phyloP scores from a whole-genome alignment of 2,329 filamentous ascomycete genomes.

The Beauveria pseudobassiana region DNA sequence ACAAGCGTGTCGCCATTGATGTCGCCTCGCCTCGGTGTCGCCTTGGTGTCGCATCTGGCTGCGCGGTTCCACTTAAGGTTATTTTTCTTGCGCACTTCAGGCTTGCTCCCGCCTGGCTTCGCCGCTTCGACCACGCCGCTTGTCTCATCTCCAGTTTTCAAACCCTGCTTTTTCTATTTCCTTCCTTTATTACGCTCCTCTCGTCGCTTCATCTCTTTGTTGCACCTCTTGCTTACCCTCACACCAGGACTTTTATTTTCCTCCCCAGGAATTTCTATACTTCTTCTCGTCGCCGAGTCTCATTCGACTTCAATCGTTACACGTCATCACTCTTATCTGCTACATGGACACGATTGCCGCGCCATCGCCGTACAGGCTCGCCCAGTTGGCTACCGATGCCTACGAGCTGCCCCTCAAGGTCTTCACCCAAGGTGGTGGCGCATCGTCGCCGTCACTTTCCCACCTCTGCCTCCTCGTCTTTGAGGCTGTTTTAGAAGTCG shows the following conservation, averaged over 20 bases:
- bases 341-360: constrained; percentile 34
- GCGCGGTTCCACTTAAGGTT: constrained; percentile 9
- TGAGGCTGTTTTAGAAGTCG: constrained; percentile 88
- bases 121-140: neutral
- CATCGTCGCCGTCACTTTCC: constrained; percentile 56
- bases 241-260: neutral
- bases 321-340: neutral
- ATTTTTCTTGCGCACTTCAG: constrained; percentile 8
- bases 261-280: neutral
- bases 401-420: constrained; percentile 36
- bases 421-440: constrained; percentile 34
- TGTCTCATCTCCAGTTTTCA: constrained; percentile 1
- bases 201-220: neutral
- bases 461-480: constrained; percentile 79
- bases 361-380: constrained; percentile 39
- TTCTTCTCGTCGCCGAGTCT: neutral
- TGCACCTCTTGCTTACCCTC: neutral
- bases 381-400: constrained; percentile 28
- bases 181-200: neutral
- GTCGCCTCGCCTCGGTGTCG: constrained; percentile 2
- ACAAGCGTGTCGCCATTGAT: neutral
- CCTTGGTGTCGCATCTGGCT: constrained; percentile 5
- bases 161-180: neutral
- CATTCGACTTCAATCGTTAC: neutral
- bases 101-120: neutral